Percentiles rank a stretch among this genome's conserved stretches.
phyloP scores from a whole-genome alignment of 441 rosid genomes.

The Populus hybrid region DNA sequence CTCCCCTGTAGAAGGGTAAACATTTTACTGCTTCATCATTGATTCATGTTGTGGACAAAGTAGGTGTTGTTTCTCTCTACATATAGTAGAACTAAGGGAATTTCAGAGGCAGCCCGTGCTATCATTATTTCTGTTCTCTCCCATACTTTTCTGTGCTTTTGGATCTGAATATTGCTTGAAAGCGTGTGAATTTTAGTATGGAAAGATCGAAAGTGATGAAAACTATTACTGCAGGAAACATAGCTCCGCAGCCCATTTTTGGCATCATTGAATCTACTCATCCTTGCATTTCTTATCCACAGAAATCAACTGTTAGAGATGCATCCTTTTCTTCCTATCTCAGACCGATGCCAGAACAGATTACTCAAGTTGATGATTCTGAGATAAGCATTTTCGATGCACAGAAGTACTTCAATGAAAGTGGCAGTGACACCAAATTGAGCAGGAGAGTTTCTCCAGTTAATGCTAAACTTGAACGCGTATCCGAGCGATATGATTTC shows the following conservation, averaged over 20 bases:
- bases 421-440: constrained; percentile 27
- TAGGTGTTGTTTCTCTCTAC: not conserved
- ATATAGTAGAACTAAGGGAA: not conserved
- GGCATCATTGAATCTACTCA: constrained; percentile 22
- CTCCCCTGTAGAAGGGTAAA: not conserved
- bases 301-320: constrained; percentile 20
- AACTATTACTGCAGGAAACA: constrained; percentile 11
- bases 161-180: not conserved
- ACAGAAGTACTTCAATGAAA: constrained; percentile 66
- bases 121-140: not conserved
- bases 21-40: constrained; percentile 15
- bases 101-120: constrained; percentile 1
- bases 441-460: constrained; percentile 37
- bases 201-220: constrained; percentile 27
- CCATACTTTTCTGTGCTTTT: not conserved
- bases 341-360: constrained; percentile 20
- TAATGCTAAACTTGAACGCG: constrained; percentile 14
- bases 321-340: constrained; percentile 51
- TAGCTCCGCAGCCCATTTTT: constrained; percentile 14
- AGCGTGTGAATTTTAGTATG: not conserved
- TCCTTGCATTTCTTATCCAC: constrained; percentile 19
- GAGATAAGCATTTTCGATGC: constrained; percentile 89
- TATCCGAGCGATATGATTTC: constrained; percentile 21
- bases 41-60: constrained; percentile 1
- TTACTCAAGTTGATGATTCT: constrained; percentile 35